Evolutionary conservation across 345 rosid genomes (phyloP).

Genomic region (Syzygium aromaticum): DNA sequence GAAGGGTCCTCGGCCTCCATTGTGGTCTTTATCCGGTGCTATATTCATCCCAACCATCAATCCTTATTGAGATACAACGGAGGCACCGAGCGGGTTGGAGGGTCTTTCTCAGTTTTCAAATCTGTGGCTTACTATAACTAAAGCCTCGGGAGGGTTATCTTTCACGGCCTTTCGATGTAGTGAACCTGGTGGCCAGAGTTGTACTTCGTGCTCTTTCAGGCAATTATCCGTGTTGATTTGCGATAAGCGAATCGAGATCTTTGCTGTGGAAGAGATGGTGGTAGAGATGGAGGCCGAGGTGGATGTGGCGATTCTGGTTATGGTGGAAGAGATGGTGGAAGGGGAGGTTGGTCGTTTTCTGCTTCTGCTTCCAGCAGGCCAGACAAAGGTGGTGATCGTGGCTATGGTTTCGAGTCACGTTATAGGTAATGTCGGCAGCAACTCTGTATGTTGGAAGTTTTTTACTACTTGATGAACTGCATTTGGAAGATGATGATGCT

Average conservation of each 20-base stretch:
- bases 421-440: conserved; percentile 35
- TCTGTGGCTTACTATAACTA: background rate
- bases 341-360: conserved; percentile 18
- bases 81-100: background rate
- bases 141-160: too few species aligned
- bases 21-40: background rate
- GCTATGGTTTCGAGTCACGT: conserved; percentile 31
- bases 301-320: conserved; percentile 15
- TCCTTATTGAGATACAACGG: background rate
- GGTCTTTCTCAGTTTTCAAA: background rate
- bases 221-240: too few species aligned
- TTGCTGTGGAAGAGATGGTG: conserved; percentile 13
- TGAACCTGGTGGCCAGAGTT: background rate
- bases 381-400: conserved; percentile 38
- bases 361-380: background rate
- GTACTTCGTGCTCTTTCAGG: too few species aligned
- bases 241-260: background rate
- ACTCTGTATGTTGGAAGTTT: background rate
- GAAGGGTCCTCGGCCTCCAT: too few species aligned
- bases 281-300: conserved; percentile 26
- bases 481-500: background rate
- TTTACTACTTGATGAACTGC: background rate
- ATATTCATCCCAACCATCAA: background rate
- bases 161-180: background rate
- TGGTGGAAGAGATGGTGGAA: conserved; percentile 50